Evolutionary conservation across 148 eudicot species (phyloP).

Genomic region (Camellia granthamiana): DNA sequence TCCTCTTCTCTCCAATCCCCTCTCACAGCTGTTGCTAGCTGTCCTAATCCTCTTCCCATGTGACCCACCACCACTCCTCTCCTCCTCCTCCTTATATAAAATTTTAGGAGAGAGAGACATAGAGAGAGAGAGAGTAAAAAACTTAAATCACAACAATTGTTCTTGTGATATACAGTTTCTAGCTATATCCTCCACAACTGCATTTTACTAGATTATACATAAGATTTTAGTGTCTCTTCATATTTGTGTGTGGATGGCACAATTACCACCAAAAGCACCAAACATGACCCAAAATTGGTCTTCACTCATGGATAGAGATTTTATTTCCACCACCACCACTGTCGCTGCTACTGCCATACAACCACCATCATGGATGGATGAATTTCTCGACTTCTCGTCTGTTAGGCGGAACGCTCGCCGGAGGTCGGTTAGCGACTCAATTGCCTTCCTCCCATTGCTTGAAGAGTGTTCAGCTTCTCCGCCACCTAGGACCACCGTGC

Average conservation of each 20-base stretch:
- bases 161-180: too few species aligned
- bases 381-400: slow-evolving; percentile 86
- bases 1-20: not conserved
- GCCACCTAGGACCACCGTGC: slow-evolving; percentile 9
- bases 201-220: too few species aligned
- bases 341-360: slow-evolving; percentile 18
- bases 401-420: slow-evolving; percentile 56
- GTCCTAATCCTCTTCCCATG: slow-evolving; percentile 58
- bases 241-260: slow-evolving; percentile 44
- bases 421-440: slow-evolving; percentile 74
- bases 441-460: slow-evolving; percentile 59
- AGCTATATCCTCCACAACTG: too few species aligned
- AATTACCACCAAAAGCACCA: slow-evolving; percentile 75
- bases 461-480: slow-evolving; percentile 31
- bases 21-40: slow-evolving; percentile 81
- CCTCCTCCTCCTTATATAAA: not conserved
- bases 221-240: too few species aligned
- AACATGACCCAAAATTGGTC: slow-evolving; percentile 47
- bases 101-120: not conserved
- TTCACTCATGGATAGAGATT: slow-evolving; percentile 23
- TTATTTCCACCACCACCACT: not conserved
- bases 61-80: slow-evolving; percentile 35
- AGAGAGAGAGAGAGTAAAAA: too few species aligned
- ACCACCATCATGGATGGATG: slow-evolving; percentile 65
- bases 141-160: too few species aligned